Evolutionary conservation across 2,329 filamentous ascomycete species (phyloP).

Genomic region (Coniochaeta sp.): DNA sequence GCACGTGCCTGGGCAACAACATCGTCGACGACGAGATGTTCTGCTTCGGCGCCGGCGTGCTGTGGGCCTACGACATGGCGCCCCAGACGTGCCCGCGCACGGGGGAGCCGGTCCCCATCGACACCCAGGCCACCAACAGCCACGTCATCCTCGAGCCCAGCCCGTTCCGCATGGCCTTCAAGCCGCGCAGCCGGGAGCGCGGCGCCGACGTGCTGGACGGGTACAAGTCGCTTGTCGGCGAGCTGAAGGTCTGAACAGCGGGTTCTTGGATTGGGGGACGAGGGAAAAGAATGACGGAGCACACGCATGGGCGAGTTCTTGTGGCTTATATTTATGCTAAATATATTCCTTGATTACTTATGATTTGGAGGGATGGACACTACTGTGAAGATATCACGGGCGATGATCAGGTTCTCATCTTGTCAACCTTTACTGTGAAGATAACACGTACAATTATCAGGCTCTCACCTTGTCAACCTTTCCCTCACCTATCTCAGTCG

Average conservation of each 20-base stretch:
- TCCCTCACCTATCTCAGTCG: too few species aligned
- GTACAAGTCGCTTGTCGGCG: slow-evolving; percentile 24
- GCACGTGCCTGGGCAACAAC: slow-evolving; percentile 54
- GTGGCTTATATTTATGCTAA: background rate
- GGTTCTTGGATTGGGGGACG: too few species aligned
- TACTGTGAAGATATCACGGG: background rate
- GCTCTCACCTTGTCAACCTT: too few species aligned
- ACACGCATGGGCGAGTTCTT: background rate
- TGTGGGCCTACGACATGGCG: slow-evolving; percentile 41
- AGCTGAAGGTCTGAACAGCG: slow-evolving; percentile 12
- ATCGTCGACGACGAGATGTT: slow-evolving; percentile 55
- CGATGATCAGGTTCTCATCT: too few species aligned
- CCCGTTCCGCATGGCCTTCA: slow-evolving; percentile 37
- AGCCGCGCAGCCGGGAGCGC: slow-evolving; percentile 30
- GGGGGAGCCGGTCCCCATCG: slow-evolving; percentile 33
- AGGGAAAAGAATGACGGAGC: background rate
- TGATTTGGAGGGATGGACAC: background rate
- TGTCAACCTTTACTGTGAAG: too few species aligned
- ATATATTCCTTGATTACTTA: too few species aligned
- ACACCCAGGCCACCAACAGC: slow-evolving; percentile 41
- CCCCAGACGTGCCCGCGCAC: slow-evolving; percentile 33
- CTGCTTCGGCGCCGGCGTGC: slow-evolving; percentile 36
- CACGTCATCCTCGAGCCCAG: slow-evolving; percentile 45
- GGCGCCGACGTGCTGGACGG: slow-evolving; percentile 27
- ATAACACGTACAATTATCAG: too few species aligned